These are phyloP conservation scores for Talaromyces marneffei DNA, from an alignment of 2,329 filamentous ascomycete species.

Conservation along the genomic window DNA sequence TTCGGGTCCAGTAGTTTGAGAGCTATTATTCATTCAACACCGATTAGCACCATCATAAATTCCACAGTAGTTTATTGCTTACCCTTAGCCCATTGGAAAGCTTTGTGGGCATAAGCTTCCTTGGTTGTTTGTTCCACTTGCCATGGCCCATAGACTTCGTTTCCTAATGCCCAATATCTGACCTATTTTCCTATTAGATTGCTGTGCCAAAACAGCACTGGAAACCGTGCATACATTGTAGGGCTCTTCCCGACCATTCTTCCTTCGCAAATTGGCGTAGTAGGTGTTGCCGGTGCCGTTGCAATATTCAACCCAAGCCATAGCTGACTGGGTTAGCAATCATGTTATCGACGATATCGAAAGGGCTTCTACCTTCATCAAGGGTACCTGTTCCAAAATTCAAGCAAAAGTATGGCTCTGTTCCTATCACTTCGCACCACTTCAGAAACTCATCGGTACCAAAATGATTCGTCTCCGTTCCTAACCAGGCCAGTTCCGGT, in stretches of 20 bases:
- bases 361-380: constrained; percentile 42
- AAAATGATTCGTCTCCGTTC: constrained; percentile 70
- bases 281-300: constrained; percentile 71
- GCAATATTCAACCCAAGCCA: constrained; percentile 82
- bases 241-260: constrained; percentile 69
- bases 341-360: background rate
- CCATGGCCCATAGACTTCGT: constrained; percentile 60
- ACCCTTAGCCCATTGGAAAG: constrained; percentile 55
- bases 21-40: constrained; percentile 18
- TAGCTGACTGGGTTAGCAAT: constrained; percentile 34
- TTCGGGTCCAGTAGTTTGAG: constrained; percentile 53
- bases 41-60: background rate
- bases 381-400: constrained; percentile 67
- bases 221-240: constrained; percentile 51
- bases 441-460: constrained; percentile 83
- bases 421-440: constrained; percentile 67
- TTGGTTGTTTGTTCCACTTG: constrained; percentile 56
- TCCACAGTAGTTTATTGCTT: background rate
- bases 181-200: constrained; percentile 35
- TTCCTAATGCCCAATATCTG: constrained; percentile 82
- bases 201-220: background rate
- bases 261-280: constrained; percentile 72
- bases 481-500: constrained; percentile 74
- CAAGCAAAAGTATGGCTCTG: constrained; percentile 72
- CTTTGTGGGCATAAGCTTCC: constrained; percentile 54